These are phyloP conservation scores for Hortaea werneckii DNA, from an alignment of 2,329 filamentous ascomycete genomes.

Conservation along the genomic window DNA sequence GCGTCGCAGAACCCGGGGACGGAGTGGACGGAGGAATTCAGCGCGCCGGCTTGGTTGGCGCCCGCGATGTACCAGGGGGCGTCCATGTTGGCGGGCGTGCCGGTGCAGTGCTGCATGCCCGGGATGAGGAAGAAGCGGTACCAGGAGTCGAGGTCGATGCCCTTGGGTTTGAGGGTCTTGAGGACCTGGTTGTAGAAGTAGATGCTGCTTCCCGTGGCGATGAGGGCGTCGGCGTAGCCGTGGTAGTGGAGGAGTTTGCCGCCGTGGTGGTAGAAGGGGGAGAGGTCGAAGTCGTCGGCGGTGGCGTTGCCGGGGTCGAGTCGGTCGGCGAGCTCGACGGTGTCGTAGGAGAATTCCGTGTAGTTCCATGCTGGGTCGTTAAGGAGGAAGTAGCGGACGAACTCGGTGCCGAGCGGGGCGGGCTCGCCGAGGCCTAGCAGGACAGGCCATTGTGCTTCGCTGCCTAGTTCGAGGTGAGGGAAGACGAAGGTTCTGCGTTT, in stretches of 20 bases:
- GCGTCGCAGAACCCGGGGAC: conserved; percentile 25
- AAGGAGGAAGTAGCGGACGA: conserved; percentile 34
- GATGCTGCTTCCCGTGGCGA: conserved; percentile 41
- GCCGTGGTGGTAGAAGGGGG: conserved; percentile 32
- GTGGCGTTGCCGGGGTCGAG: conserved; percentile 40
- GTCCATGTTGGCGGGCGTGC: conserved; percentile 25
- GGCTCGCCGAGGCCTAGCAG: conserved; percentile 29
- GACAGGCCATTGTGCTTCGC: conserved; percentile 27
- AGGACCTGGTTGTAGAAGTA: conserved; percentile 42
- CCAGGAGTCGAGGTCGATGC: conserved; percentile 29
- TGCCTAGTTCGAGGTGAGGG: conserved; percentile 30
- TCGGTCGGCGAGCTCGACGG: conserved; percentile 29
- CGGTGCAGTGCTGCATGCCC: conserved; percentile 35
- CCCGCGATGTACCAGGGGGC: conserved; percentile 40
- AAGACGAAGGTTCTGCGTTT: conserved; percentile 29
- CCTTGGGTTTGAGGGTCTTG: conserved; percentile 25
- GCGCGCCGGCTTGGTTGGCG: conserved; percentile 20
- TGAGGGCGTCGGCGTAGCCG: conserved; percentile 36
- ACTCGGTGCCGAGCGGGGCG: conserved; percentile 29
- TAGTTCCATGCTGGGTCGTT: conserved; percentile 30
- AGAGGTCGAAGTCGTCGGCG: conserved; percentile 39
- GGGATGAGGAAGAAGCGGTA: conserved; percentile 36
- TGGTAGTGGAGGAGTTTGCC: conserved; percentile 36
- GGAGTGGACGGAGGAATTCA: conserved; percentile 15
- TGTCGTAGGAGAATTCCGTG: conserved; percentile 29